These are phyloP conservation scores for Knufia fluminis DNA, from an alignment of 2,329 filamentous ascomycete species.

Conservation along the genomic window DNA sequence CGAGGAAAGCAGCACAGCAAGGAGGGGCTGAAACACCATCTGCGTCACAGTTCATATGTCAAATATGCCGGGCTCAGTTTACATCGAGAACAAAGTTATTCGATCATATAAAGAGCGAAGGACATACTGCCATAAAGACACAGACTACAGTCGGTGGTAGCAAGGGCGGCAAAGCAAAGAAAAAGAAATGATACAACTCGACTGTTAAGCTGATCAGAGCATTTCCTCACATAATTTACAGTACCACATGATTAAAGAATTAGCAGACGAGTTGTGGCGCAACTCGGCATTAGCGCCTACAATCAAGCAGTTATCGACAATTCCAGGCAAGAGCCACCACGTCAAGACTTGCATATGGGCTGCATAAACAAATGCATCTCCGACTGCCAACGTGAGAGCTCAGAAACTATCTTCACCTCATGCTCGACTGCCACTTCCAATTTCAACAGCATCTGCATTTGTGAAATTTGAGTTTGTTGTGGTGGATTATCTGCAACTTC, in stretches of 20 bases:
- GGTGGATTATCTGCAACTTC: no score
- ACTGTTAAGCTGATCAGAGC: not conserved
- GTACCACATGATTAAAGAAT: no score
- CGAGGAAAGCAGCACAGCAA: conserved; percentile 37
- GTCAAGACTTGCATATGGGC: not conserved
- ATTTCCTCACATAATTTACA: not conserved
- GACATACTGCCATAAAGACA: conserved; percentile 48
- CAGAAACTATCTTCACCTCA: no score
- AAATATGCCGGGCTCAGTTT: conserved; percentile 69
- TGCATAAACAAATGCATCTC: no score
- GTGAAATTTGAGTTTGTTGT: no score
- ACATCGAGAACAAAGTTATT: conserved; percentile 65
- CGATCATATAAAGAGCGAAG: conserved; percentile 56
- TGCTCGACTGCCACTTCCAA: no score
- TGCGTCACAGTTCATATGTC: conserved; percentile 53
- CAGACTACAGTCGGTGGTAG: conserved; percentile 16
- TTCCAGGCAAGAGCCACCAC: not conserved
- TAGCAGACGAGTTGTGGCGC: not conserved
- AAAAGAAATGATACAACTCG: not conserved
- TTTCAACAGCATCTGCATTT: no score
- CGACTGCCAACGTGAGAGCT: not conserved
- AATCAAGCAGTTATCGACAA: not conserved
- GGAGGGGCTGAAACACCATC: not conserved
- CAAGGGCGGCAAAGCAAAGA: conserved; percentile 22
- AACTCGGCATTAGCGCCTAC: not conserved